A percentile compares a stretch with the other conserved stretches of the same genome.
phyloP scores from a whole-genome alignment of 805 yeast genomes.

The Candida ortonii region DNA sequence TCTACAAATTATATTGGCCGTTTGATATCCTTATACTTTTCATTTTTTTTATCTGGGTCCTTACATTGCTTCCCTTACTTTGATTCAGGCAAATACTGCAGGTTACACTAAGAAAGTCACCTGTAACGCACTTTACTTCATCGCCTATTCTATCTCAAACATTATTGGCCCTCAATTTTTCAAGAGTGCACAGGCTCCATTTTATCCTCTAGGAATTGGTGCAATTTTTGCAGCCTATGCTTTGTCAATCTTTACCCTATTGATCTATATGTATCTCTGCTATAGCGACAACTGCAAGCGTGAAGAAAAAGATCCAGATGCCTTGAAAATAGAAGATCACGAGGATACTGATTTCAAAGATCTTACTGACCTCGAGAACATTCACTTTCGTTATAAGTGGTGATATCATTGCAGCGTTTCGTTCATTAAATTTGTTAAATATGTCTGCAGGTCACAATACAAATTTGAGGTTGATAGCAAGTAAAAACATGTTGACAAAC shows the following conservation, averaged over 20 bases:
- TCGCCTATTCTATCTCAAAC: conserved; percentile 67
- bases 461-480: too few species aligned
- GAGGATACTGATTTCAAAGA: conserved; percentile 48
- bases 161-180: conserved; percentile 75
- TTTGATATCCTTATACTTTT: conserved; percentile 21
- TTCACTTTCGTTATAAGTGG: conserved; percentile 46
- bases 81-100: conserved; percentile 51
- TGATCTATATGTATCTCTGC: conserved; percentile 29
- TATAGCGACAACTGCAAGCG: conserved; percentile 20
- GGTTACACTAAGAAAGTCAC: conserved; percentile 74
- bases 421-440: background rate
- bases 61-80: conserved; percentile 31
- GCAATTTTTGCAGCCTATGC: conserved; percentile 38
- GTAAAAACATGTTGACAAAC: too few species aligned
- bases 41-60: conserved; percentile 30
- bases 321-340: conserved; percentile 21
- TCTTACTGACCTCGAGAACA: conserved; percentile 52
- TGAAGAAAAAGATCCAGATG: conserved; percentile 25
- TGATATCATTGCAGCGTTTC: conserved; percentile 8
- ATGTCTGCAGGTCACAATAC: background rate
- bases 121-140: conserved; percentile 54
- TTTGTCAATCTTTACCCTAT: conserved; percentile 29
- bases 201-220: conserved; percentile 51
- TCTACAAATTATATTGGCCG: conserved; percentile 25
- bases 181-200: conserved; percentile 53